A percentile compares a stretch with the other conserved stretches of the same genome.
These are phyloP conservation scores for Citrus hindsii DNA, from an alignment of 345 rosid genomes.

Conservation along the genomic window DNA sequence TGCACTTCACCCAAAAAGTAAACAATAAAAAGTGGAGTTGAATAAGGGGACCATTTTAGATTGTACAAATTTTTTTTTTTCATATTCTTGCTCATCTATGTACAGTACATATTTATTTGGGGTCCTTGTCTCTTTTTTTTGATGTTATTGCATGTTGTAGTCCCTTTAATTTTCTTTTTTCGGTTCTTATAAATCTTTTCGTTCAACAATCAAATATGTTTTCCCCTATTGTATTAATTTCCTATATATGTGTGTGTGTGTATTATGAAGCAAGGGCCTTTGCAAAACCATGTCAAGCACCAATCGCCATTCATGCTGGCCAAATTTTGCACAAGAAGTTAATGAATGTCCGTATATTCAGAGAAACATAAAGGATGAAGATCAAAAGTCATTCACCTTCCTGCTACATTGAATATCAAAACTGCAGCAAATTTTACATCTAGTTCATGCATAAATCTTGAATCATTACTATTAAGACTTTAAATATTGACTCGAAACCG, in stretches of 20 bases:
- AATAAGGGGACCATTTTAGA: conserved; percentile 21
- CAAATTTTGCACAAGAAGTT: background rate
- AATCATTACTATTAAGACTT: background rate
- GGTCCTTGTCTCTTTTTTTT: conserved; percentile 33
- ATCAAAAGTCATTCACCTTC: background rate
- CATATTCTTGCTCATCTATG: background rate
- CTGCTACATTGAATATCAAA: background rate
- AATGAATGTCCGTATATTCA: background rate
- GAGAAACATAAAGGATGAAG: background rate
- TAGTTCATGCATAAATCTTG: background rate
- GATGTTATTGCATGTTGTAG: conserved; percentile 7
- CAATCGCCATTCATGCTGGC: background rate
- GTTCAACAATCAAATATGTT: background rate
- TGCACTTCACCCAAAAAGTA: conserved; percentile 17
- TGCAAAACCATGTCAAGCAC: background rate
- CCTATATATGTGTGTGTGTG: no score
- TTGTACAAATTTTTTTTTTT: background rate
- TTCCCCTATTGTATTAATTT: background rate
- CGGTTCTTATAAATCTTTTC: conserved; percentile 4
- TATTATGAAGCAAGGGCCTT: background rate
- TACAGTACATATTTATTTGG: background rate
- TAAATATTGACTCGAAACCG: background rate
- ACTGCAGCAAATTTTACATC: background rate
- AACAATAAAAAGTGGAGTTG: conserved; percentile 1
- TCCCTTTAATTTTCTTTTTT: background rate